Base-by-base conservation (phyloP, 2,329 filamentous ascomycete genomes). In the Cercospora canescens region DNA sequence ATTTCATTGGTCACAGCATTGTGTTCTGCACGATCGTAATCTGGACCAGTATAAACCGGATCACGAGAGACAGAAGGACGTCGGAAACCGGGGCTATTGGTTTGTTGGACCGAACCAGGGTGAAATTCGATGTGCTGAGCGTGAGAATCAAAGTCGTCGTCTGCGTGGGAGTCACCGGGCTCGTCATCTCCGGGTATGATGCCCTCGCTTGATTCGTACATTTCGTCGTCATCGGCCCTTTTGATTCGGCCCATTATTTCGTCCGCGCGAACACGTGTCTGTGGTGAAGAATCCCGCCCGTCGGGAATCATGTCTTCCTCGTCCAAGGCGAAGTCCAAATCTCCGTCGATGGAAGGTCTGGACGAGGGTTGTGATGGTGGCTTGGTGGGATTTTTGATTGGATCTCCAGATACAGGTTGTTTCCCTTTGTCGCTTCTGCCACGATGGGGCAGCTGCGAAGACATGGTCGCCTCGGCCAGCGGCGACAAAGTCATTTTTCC, bases 51-150 rank as follows among this genome's bases (percentile, higher is more conserved):
- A 50, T 76, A 75, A 4, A 73, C 67, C 3, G 76, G 76, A 60
- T 79, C 76, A 9, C 65, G 57, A 2, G 66, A 63, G 8, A 74
- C 76, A 28, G 73, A 74, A 3, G 77, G 77, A 16, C 76, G 70
- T 12, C 75, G 69, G 64, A 78, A 79, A 32, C 77, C 77, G 1
- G 77, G 77, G 24, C 67, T 70, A 6, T 73, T 74, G 4, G 77
- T 74, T 61, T 77, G 76, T 39, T 72, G 73, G 9, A 72, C 64
- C 21, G 74, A 70, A 60, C 68, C 61, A 18, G 76, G 66, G 56
- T 69, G 62, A 64, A 73, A 68, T 64, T 71, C 68, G 21, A 76
- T 56, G 61, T 72, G 67, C 18, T 71, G 60, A 24, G 72, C 63
- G 60, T 69, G 62, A 56, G 67, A 52, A 28, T 70, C 69, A 26